Base-by-base conservation (phyloP, 495 filamentous ascomycete species). In the Aspergillus homomorphus region DNA sequence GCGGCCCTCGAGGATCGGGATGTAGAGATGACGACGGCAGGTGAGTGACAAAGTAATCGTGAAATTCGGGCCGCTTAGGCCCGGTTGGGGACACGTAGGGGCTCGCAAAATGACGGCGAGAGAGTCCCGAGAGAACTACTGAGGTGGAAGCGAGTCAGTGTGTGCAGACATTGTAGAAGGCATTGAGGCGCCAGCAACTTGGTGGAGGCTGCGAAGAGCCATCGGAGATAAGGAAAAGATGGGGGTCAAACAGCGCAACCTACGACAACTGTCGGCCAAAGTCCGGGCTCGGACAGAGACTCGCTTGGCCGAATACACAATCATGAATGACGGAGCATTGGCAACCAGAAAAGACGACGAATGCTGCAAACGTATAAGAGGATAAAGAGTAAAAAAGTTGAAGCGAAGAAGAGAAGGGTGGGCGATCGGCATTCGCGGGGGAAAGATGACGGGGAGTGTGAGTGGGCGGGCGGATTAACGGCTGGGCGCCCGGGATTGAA, bases 1-100 rank as follows among this genome's bases (percentile, higher is more conserved):
- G 51, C 51, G 85, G 90, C 19, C 80, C 78, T 30, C 83, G 82
- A 19, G 90, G 88, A 66, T 98, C 94, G 10, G 94, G 93, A 65
- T 96, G 89, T 15, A 97, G 80, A 0, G 93, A 97, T 44, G 90
- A 93, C 20, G 92, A 95, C 6, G 94, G 94, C 0, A 98, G 81
- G 70, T 97, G 89, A 5, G 94, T 96, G 33, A 97, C 89, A 69
- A 98, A 98, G 78, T 98, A 98, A 61, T 94, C 90, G 75, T 95
- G 91, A 74, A 97, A 98, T 59, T 77, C 70, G 23, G 87, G 87
- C 5, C 72, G 78, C 52, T 73, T 75, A 8, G 48, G 2, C 12
- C 10, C 33, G 15, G 33, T 38, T 12, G 16, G 15, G 16, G 62
- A 44, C n/a, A 54, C 19, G 46, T 49, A 59, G 23, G 67, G 65